Base-by-base conservation (phyloP, 225 moss, liverwort and hornwort species). In the Sphagnum contortum region DNA sequence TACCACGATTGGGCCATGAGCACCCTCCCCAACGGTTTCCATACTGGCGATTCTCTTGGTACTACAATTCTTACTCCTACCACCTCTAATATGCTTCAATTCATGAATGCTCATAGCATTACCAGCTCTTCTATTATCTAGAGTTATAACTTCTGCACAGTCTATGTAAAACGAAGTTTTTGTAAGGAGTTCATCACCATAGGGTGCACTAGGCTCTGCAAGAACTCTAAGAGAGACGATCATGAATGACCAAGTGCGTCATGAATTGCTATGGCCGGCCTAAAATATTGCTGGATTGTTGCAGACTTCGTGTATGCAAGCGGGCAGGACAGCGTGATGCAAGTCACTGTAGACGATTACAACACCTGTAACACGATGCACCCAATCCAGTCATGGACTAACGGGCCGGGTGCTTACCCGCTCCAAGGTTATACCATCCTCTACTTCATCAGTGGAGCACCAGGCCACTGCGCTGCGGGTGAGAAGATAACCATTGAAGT, bases 381-480 rank as follows among this genome's bases (percentile, higher is more conserved):
- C 11, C 68, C 68, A 3, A 58, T 68, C 5, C 0, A 45, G 10
- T 44, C 10, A 14, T 68, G 68, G 68, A 48, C 48, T 7, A 59
- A 68, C 11, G 67, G 59, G 3, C 68, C 68, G 4, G 58, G 51
- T 12, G 5, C 58, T 11, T 68, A 47, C 49, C 2, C 13, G 9
- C 45, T 68, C n/a, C n/a, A 49, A 8, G 67, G 67, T 13, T 68
- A 8, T 49, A 46, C 46, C 12, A 59, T 59, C 29, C 5, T 7
- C 57, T 29, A 57, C 49, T 68, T 59, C 59, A 68, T 68, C 4
- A 68, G 67, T n/a, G 67, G 13, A 49, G 59, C 57, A 14, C 49
- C 67, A 5, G 67, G 67, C 10, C 67, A 68, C 13, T 68, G 67
- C n/a, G 58, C n/a, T 48, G 67, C 67, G 44, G 67, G 67, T 49